Evolutionary conservation across 2,329 filamentous ascomycete species (phyloP).

Genomic region (Byssochlamys sp.): DNA sequence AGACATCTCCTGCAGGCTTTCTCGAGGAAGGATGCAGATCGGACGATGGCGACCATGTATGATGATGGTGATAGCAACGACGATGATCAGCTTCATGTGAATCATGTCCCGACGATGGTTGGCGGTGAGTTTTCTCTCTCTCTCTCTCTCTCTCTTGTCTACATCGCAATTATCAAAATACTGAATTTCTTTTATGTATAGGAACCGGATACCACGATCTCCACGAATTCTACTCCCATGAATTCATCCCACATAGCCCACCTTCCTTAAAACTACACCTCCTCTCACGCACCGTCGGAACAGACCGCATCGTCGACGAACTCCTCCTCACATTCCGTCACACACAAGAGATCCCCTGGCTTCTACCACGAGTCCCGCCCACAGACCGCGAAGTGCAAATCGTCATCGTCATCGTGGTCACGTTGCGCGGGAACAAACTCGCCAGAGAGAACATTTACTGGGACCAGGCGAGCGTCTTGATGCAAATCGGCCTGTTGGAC

Average conservation of each 20-base stretch:
- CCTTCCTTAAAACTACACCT: constrained; percentile 41
- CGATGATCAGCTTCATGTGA: constrained; percentile 18
- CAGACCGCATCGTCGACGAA: constrained; percentile 50
- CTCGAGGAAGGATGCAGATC: constrained; percentile 11
- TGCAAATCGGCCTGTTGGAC: constrained; percentile 51
- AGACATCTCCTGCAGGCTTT: constrained; percentile 22
- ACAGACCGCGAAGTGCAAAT: constrained; percentile 47
- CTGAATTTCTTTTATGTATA: neutral
- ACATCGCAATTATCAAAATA: neutral
- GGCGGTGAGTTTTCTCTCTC: constrained; percentile 23
- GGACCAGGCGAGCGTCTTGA: constrained; percentile 53
- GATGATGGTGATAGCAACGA: constrained; percentile 1
- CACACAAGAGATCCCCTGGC: constrained; percentile 45
- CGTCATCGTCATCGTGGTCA: constrained; percentile 44
- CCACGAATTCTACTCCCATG: constrained; percentile 43
- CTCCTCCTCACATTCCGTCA: constrained; percentile 47
- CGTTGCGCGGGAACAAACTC: constrained; percentile 20
- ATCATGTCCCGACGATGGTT: constrained; percentile 26
- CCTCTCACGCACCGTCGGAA: constrained; percentile 46
- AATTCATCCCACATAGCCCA: constrained; percentile 43
- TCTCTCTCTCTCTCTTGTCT: neutral
- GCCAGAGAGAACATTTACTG: constrained; percentile 50
- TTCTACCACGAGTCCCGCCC: constrained; percentile 45
- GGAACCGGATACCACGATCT: constrained; percentile 11
- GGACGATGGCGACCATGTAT: constrained; percentile 13